Conservation (phyloP, 1,139 yeast genomes). For the Pichia sp. region DNA sequence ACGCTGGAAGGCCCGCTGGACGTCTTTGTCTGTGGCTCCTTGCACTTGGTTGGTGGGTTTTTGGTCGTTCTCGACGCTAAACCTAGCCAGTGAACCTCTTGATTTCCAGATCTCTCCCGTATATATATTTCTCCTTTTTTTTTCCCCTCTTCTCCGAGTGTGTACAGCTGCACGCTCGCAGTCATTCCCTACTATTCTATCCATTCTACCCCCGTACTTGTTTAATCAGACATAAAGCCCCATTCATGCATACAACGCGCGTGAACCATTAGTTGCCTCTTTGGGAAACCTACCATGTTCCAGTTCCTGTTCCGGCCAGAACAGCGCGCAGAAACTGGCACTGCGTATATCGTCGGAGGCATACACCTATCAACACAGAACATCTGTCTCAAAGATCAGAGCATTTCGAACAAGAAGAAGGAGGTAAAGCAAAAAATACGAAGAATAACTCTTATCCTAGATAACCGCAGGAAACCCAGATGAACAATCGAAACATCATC, state of each 20-base stretch:
- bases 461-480: not conserved
- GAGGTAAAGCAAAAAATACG: not conserved
- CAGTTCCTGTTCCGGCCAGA: not conserved
- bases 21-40: slow-evolving; percentile 89
- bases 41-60: slow-evolving; percentile 92
- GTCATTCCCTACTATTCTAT: not conserved
- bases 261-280: not conserved
- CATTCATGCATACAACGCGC: not conserved
- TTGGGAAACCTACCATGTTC: not conserved
- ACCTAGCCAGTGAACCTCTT: not conserved
- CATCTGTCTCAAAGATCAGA: not conserved
- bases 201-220: not conserved
- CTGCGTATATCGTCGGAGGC: not conserved
- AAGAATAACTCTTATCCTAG: not conserved
- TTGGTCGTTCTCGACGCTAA: slow-evolving; percentile 40
- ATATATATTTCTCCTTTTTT: not conserved
- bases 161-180: not conserved
- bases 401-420: not conserved
- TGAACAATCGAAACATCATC: slow-evolving; percentile 21
- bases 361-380: not conserved
- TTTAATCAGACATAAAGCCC: not conserved
- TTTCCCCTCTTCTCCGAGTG: not conserved
- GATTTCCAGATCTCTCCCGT: not conserved
- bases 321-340: not conserved
- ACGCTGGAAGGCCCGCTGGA: slow-evolving; percentile 49